phyloP scores from a whole-genome alignment of 2,329 filamentous ascomycete genomes.

The Neonectria neomacrospora region DNA sequence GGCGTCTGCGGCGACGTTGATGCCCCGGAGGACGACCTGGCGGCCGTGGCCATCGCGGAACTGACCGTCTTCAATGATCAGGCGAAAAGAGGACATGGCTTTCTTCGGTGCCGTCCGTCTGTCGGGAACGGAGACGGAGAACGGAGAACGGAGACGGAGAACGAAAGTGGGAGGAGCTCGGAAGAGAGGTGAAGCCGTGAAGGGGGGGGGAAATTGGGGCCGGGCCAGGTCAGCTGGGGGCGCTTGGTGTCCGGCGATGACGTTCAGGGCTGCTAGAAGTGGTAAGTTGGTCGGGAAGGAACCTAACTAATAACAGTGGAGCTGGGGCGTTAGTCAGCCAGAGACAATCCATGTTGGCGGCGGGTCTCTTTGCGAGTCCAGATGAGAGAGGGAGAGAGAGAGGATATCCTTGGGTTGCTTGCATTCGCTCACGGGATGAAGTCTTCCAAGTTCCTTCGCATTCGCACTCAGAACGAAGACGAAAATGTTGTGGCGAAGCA shows the following conservation, averaged over 20 bases:
- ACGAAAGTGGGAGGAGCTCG: slow-evolving; percentile 9
- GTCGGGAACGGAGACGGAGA: slow-evolving; percentile 5
- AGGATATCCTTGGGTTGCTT: not conserved
- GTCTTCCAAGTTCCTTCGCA: not conserved
- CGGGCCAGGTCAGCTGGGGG: slow-evolving; percentile 28
- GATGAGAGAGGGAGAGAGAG: no score
- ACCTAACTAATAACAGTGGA: slow-evolving; percentile 13
- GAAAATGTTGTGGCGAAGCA: not conserved
- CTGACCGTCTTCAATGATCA: slow-evolving; percentile 85
- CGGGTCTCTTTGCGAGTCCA: no score
- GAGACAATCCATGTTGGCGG: not conserved
- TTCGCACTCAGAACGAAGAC: not conserved
- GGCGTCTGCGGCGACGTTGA: slow-evolving; percentile 91
- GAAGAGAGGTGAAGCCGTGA: slow-evolving; percentile 12
- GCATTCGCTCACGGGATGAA: not conserved
- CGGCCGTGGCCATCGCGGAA: slow-evolving; percentile 86
- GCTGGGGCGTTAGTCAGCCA: slow-evolving; percentile 37
- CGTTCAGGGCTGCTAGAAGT: slow-evolving; percentile 34
- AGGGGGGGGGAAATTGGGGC: slow-evolving; percentile 30
- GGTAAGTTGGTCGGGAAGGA: not conserved
- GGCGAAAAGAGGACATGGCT: slow-evolving; percentile 77
- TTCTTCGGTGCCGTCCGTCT: slow-evolving; percentile 3
- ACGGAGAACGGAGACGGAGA: no score
- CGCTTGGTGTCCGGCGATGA: slow-evolving; percentile 33
- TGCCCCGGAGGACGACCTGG: slow-evolving; percentile 89